Evolutionary conservation across 2,329 filamentous ascomycete genomes (phyloP).

Genomic region (Emmonsiellopsis sp.): DNA sequence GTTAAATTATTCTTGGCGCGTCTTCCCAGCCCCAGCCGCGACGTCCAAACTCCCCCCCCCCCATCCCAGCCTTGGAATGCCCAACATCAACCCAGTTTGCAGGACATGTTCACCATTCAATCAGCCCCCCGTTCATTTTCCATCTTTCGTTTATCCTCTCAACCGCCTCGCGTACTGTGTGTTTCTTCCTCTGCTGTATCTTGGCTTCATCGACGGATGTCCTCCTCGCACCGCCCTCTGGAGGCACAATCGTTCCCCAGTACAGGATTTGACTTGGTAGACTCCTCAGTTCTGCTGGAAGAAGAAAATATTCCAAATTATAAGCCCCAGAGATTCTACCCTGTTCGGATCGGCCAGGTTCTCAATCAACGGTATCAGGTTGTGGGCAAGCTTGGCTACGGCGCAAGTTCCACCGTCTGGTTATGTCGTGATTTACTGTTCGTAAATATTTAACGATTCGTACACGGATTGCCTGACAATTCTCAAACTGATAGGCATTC

Average conservation of each 20-base stretch:
- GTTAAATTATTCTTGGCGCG: no score
- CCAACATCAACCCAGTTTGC: no score
- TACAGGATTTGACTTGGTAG: background rate
- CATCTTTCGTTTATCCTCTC: background rate
- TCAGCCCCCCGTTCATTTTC: background rate
- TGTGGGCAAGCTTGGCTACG: constrained; percentile 38
- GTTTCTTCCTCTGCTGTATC: background rate
- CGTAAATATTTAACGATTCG: constrained; percentile 3
- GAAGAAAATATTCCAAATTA: background rate
- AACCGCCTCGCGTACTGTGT: background rate
- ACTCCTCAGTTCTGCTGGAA: background rate
- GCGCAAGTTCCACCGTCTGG: constrained; percentile 34
- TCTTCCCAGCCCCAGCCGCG: no score
- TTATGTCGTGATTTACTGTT: constrained; percentile 28
- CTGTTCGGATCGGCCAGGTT: constrained; percentile 27
- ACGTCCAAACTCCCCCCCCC: no score
- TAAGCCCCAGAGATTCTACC: constrained; percentile 25
- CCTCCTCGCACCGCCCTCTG: background rate
- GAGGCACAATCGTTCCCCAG: background rate
- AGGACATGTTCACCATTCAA: no score
- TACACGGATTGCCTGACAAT: background rate
- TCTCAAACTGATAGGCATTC: constrained; percentile 4
- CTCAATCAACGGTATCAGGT: constrained; percentile 27
- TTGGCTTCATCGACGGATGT: background rate
- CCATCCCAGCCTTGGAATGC: no score